Evolutionary conservation across 306 rosid genomes (phyloP), one percentile per base, ranked within the genome.

Genomic region (Citrullus mucosospermus): DNA sequence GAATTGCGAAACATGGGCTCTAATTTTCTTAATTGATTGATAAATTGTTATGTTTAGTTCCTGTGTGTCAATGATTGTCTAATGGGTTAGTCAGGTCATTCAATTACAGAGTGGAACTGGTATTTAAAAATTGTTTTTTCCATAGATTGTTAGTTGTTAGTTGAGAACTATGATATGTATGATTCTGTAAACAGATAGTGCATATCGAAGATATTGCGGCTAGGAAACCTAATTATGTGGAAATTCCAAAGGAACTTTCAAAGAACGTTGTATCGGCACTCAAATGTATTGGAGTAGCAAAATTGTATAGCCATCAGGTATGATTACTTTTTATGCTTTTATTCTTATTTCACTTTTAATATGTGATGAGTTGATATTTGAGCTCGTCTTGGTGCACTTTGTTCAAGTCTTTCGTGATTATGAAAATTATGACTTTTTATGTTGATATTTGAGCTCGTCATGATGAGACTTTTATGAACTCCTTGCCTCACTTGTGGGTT

Each of bases 301-400:
- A 89, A 76, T 82, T 94, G 84, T 94, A 94, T 77, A 87, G 86
- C 81, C 98, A 94, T 82, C 98, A 94, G 97, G 98, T 90, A 84
- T 65, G 83, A 78, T 75, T 81, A 57, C 50, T 80, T 22, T 72
- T 41, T 74, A 22, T 82, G 80, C 69, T 70, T 57, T 51, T 43
- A 46, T 73, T 62, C 32, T 77, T 10, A 48, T 57, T 70, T n/a
- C 25, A 30, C 51, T 60, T 51, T 30, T 50, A 50, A 46, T 80
- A 66, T 39, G 79, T 81, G 3, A 11, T 5, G n/a, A 25, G 68
- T 61, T 11, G 8, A 61, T 63, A 32, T 63, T 34, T 32, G 18
- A 34, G 46, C 70, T 63, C 8, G 8, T 63, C 68, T 61, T 62
- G n/a, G 44, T 25, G 75, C 75, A 18, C 74, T 67, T 5, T 67